Percentiles rank a stretch among this genome's conserved stretches.
These are phyloP conservation scores for Penicillium nordicum DNA, from an alignment of 2,329 filamentous ascomycete species.

Conservation along the genomic window DNA sequence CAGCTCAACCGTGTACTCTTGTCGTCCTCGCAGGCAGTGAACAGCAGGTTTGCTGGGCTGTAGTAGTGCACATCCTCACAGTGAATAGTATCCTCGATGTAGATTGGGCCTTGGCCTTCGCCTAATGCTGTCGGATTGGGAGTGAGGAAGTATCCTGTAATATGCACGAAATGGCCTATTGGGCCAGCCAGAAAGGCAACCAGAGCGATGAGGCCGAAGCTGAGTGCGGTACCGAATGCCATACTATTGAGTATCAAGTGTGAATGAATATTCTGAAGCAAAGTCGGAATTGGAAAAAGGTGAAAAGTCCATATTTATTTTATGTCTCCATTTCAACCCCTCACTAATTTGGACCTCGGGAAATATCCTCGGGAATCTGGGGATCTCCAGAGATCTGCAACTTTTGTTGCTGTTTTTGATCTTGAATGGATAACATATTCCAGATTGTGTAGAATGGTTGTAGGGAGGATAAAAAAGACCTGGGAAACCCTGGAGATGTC, in stretches of 20 bases:
- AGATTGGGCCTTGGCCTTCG: slow-evolving; percentile 36
- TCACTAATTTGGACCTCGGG: not conserved
- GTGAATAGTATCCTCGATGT: slow-evolving; percentile 52
- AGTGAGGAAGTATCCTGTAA: slow-evolving; percentile 25
- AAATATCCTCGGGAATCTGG: not conserved
- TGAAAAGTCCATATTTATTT: not conserved
- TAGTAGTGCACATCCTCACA: slow-evolving; percentile 63
- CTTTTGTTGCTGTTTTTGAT: not conserved
- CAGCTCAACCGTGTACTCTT: slow-evolving; percentile 45
- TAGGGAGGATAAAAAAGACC: not conserved
- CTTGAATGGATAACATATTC: not conserved
- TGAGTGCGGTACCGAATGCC: slow-evolving; percentile 17
- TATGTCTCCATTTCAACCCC: not conserved
- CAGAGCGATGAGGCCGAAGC: slow-evolving; percentile 20
- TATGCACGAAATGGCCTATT: slow-evolving; percentile 17
- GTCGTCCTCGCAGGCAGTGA: slow-evolving; percentile 55
- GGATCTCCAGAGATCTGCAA: not conserved
- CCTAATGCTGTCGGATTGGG: slow-evolving; percentile 16
- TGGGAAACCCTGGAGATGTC: not conserved
- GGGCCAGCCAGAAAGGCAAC: slow-evolving; percentile 20
- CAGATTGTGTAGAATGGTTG: not conserved
- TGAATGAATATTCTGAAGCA: not conserved
- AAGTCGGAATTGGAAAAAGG: not conserved
- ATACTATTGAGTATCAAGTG: slow-evolving; percentile 8
- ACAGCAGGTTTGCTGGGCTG: slow-evolving; percentile 47